These are phyloP conservation scores for Saccharomycopsis fermentans DNA, from an alignment of 805 yeast genomes.

Conservation along the genomic window DNA sequence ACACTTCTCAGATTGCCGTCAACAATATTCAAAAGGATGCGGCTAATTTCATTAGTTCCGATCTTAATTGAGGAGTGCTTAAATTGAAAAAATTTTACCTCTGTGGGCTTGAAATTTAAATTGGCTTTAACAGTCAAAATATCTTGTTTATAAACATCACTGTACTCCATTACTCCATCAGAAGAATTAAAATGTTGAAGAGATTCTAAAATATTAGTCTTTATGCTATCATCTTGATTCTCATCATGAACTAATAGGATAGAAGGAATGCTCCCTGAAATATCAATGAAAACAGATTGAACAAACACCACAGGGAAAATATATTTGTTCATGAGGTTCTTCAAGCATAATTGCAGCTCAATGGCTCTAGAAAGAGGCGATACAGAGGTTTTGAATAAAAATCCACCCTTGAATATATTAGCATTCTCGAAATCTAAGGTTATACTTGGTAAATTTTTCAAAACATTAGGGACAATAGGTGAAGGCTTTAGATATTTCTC, in stretches of 20 bases:
- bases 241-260: slow-evolving; percentile 22
- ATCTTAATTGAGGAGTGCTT: slow-evolving; percentile 19
- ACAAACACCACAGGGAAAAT: slow-evolving; percentile 2
- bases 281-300: slow-evolving; percentile 5
- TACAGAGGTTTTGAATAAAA: slow-evolving; percentile 19
- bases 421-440: slow-evolving; percentile 6
- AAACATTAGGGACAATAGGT: background rate
- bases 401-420: slow-evolving; percentile 21
- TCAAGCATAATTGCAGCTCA: slow-evolving; percentile 26
- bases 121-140: slow-evolving; percentile 13
- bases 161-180: background rate
- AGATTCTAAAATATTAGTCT: background rate
- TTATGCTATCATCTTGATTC: background rate
- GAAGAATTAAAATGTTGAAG: slow-evolving; percentile 12
- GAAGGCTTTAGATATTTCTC: background rate
- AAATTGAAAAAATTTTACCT: slow-evolving; percentile 13
- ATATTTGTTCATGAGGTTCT: slow-evolving; percentile 5
- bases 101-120: slow-evolving; percentile 1
- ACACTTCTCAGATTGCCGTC: background rate
- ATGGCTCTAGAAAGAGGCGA: slow-evolving; percentile 20
- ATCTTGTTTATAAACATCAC: background rate
- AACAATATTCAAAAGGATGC: slow-evolving; percentile 9
- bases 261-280: slow-evolving; percentile 9
- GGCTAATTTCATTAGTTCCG: slow-evolving; percentile 22
- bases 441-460: background rate